These are phyloP conservation scores for Moesziomyces sp. DNA, from an alignment of 1,284 basidiomycete genomes.

Conservation along the genomic window DNA sequence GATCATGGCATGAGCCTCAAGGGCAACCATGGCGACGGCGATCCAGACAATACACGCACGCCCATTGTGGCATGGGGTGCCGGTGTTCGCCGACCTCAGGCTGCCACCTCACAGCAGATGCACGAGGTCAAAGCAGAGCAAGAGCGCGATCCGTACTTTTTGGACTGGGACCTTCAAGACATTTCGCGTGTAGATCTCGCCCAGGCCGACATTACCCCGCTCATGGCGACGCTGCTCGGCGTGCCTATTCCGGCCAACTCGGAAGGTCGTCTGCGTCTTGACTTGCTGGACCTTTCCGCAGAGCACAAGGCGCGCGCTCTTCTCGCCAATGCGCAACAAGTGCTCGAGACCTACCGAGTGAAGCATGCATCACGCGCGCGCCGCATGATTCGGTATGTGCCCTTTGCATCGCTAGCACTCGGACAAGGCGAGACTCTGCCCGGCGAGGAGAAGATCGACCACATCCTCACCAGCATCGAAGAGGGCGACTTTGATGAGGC, in stretches of 20 bases:
- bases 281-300: constrained; percentile 58
- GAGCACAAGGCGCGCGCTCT: constrained; percentile 74
- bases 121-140: constrained; percentile 5
- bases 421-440: constrained; percentile 55
- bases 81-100: constrained; percentile 69
- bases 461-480: constrained; percentile 67
- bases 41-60: constrained; percentile 87
- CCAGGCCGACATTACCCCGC: constrained; percentile 83
- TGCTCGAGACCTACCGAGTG: constrained; percentile 81
- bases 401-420: constrained; percentile 28
- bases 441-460: constrained; percentile 64
- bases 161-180: constrained; percentile 53
- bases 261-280: constrained; percentile 66
- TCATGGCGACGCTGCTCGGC: constrained; percentile 73
- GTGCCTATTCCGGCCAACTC: constrained; percentile 66
- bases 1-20: constrained; percentile 91
- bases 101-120: constrained; percentile 11
- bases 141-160: constrained; percentile 47
- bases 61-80: constrained; percentile 86
- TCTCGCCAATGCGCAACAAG: constrained; percentile 79
- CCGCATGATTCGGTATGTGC: constrained; percentile 52
- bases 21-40: constrained; percentile 89
- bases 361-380: constrained; percentile 72
- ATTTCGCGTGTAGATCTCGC: constrained; percentile 73
- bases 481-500: constrained; percentile 72